Evolutionary conservation across 768 basidiomycete species (phyloP).

Genomic region (Mycena galericulata): DNA sequence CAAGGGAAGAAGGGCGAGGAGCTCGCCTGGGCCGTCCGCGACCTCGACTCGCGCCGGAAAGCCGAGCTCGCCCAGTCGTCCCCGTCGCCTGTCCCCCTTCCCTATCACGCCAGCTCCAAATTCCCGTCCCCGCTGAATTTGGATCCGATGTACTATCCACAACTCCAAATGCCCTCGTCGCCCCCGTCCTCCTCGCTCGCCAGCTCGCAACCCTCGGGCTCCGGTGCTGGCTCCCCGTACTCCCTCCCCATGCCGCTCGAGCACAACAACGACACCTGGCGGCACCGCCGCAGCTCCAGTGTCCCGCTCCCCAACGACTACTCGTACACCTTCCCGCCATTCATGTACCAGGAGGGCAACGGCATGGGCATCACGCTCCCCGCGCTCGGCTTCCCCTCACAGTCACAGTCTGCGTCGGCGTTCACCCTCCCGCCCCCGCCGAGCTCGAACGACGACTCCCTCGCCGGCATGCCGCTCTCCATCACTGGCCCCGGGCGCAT

Average conservation of each 20-base stretch:
- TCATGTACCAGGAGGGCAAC: conserved; percentile 37
- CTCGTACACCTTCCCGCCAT: conserved; percentile 30
- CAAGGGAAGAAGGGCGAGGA: conserved; percentile 80
- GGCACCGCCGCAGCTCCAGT: conserved; percentile 69
- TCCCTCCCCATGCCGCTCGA: conserved; percentile 27
- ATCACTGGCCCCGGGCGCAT: conserved; percentile 26
- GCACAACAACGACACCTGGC: conserved; percentile 41
- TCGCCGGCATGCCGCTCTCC: conserved; percentile 41
- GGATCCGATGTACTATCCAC: conserved; percentile 34
- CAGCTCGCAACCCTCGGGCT: conserved; percentile 29
- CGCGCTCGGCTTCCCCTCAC: conserved; percentile 51
- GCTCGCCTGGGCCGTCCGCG: conserved; percentile 70
- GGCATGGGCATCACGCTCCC: conserved; percentile 35
- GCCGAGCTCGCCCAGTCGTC: conserved; percentile 27
- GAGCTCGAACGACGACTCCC: conserved; percentile 48
- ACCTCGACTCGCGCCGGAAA: conserved; percentile 55
- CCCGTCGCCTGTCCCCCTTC: conserved; percentile 20
- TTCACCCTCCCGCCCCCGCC: conserved; percentile 57
- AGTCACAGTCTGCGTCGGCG: conserved; percentile 54
- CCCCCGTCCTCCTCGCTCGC: conserved; percentile 31
- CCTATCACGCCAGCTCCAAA: conserved; percentile 28
- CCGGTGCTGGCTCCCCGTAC: conserved; percentile 32
- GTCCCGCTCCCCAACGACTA: conserved; percentile 67
- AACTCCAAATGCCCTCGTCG: conserved; percentile 10
- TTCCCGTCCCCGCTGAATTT: conserved; percentile 32